phyloP scores from a whole-genome alignment of 352 stramenopile species.

The Globisporangium viniferum region DNA sequence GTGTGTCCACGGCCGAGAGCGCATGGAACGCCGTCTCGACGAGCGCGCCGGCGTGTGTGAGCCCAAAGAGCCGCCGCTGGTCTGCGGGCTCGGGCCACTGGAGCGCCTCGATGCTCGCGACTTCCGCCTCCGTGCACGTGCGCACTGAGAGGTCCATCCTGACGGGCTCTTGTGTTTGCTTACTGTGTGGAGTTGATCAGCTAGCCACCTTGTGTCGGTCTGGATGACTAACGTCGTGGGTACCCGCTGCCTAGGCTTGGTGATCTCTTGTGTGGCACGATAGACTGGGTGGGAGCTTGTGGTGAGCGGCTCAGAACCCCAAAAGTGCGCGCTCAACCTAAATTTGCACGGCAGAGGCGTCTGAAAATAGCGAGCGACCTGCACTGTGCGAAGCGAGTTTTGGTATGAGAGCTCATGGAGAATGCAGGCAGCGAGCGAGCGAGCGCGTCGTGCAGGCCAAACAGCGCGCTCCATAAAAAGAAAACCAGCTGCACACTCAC shows the following conservation, averaged over 20 bases:
- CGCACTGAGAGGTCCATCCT: conserved; percentile 41
- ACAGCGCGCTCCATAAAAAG: neutral
- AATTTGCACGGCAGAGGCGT: neutral
- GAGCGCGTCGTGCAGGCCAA: neutral
- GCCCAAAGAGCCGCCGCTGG: conserved; percentile 55
- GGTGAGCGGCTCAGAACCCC: neutral
- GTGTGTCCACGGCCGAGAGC: conserved; percentile 33
- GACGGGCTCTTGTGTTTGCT: neutral
- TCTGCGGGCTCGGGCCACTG: conserved; percentile 34
- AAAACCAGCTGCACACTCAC: neutral
- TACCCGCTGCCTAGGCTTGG: neutral
- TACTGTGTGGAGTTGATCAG: neutral
- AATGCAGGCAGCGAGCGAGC: neutral
- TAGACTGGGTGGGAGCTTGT: neutral
- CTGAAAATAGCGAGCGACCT: neutral
- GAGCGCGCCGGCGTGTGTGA: conserved; percentile 51
- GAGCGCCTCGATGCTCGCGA: conserved; percentile 37
- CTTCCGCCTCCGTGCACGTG: conserved; percentile 37
- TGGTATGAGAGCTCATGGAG: neutral
- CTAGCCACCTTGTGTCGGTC: neutral
- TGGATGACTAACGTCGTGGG: neutral
- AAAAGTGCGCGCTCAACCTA: neutral
- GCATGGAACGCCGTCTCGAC: conserved; percentile 61
- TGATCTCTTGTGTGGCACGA: neutral
- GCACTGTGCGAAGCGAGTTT: neutral